phyloP scores from a whole-genome alignment of 2,329 filamentous ascomycete species.

The Plectosphaerella plurivora region DNA sequence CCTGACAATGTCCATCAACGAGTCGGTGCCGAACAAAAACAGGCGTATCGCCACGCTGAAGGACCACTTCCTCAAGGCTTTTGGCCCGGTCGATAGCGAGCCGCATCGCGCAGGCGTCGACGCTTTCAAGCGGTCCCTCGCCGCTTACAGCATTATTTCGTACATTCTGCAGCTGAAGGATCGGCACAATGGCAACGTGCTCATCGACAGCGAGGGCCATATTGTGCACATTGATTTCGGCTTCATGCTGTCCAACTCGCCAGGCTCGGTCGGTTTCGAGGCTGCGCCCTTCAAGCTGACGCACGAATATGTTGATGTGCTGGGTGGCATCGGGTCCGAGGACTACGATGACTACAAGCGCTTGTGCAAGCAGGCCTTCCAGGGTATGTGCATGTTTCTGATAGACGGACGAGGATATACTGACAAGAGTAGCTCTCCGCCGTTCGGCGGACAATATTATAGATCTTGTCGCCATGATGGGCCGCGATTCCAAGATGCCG shows the following conservation, averaged over 20 bases:
- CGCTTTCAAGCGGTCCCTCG: slow-evolving; percentile 76
- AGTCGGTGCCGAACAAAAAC: slow-evolving; percentile 63
- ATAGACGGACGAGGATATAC: background rate
- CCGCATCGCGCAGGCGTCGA: slow-evolving; percentile 68
- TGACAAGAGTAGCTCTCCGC: slow-evolving; percentile 53
- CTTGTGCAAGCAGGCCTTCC: slow-evolving; percentile 79
- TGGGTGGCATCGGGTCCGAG: slow-evolving; percentile 66
- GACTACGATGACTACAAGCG: slow-evolving; percentile 74
- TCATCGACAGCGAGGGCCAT: slow-evolving; percentile 81
- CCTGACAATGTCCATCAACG: slow-evolving; percentile 70
- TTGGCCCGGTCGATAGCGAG: slow-evolving; percentile 65
- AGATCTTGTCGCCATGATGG: slow-evolving; percentile 81
- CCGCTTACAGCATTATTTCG: slow-evolving; percentile 80
- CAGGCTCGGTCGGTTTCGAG: slow-evolving; percentile 79
- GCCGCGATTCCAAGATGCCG: slow-evolving; percentile 76
- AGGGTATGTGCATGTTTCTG: slow-evolving; percentile 47
- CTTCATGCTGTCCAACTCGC: slow-evolving; percentile 85
- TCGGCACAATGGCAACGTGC: slow-evolving; percentile 79
- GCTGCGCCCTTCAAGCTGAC: slow-evolving; percentile 84
- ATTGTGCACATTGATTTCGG: slow-evolving; percentile 89
- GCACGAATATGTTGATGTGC: slow-evolving; percentile 78
- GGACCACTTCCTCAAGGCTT: slow-evolving; percentile 78
- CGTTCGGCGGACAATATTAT: slow-evolving; percentile 77
- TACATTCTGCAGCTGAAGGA: slow-evolving; percentile 84
- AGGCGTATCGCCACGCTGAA: slow-evolving; percentile 73